phyloP scores from a whole-genome alignment of 805 yeast genomes.

The Schwanniomyces vanrijiae region DNA sequence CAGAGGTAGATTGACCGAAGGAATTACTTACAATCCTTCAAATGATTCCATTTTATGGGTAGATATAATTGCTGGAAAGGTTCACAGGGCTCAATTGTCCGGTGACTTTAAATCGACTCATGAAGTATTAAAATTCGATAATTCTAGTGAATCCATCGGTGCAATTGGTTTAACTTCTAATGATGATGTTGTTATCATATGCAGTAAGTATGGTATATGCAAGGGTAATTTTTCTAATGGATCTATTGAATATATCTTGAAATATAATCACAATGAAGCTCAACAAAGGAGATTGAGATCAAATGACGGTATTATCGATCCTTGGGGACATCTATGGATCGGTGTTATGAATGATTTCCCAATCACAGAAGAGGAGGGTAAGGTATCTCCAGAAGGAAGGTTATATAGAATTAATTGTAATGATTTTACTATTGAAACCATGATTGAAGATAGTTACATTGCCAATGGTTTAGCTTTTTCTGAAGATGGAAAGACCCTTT shows the following conservation, averaged over 20 bases:
- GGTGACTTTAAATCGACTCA: slow-evolving; percentile 23
- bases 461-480: slow-evolving; percentile 65
- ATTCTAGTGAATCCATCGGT: slow-evolving; percentile 53
- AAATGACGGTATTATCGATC: slow-evolving; percentile 82
- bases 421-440: slow-evolving; percentile 28
- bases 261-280: slow-evolving; percentile 30
- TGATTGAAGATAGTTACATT: slow-evolving; percentile 42
- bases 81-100: slow-evolving; percentile 31
- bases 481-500: slow-evolving; percentile 25
- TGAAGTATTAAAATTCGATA: slow-evolving; percentile 36
- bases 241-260: slow-evolving; percentile 39
- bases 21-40: slow-evolving; percentile 59
- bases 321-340: slow-evolving; percentile 73
- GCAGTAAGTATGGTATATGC: slow-evolving; percentile 66
- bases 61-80: slow-evolving; percentile 39
- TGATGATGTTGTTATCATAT: slow-evolving; percentile 55
- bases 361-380: slow-evolving; percentile 22
- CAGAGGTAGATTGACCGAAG: slow-evolving; percentile 60
- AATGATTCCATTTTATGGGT: slow-evolving; percentile 53
- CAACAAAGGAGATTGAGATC: slow-evolving; percentile 39
- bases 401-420: slow-evolving; percentile 34
- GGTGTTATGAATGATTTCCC: slow-evolving; percentile 74
- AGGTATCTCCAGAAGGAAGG: slow-evolving; percentile 50
- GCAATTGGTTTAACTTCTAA: slow-evolving; percentile 67
- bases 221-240: slow-evolving; percentile 45